A percentile compares a stretch with the other conserved stretches of the same genome.
Conservation (phyloP, 106 monocot species). For the Agapanthus africanus region DNA sequence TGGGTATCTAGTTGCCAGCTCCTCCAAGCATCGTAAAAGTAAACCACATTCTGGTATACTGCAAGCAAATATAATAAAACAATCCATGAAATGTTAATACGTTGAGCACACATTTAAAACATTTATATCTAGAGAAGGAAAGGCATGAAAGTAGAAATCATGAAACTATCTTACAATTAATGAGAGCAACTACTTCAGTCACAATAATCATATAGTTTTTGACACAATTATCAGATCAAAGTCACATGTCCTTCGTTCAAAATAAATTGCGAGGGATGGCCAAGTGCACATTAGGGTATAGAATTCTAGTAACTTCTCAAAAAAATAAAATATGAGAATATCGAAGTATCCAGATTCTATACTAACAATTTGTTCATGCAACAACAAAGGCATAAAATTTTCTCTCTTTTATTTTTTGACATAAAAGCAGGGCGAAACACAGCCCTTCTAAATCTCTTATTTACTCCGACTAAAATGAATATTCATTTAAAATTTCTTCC, state of each 20-base stretch:
- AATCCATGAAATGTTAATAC: not conserved
- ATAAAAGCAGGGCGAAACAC: too few relatives aligned
- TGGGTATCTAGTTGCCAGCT: constrained; percentile 77
- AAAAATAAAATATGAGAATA: too few relatives aligned
- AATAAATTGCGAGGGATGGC: not conserved
- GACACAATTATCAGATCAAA: not conserved
- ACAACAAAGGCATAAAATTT: not conserved
- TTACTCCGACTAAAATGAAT: too few relatives aligned
- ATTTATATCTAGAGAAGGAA: not conserved
- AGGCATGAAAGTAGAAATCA: not conserved
- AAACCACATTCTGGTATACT: constrained; percentile 78
- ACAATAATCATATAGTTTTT: not conserved
- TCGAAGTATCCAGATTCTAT: too few relatives aligned
- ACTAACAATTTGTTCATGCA: not conserved
- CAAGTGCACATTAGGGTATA: too few relatives aligned
- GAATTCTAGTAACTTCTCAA: not conserved
- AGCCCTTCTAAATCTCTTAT: too few relatives aligned
- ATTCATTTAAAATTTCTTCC: too few relatives aligned
- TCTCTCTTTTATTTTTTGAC: too few relatives aligned
- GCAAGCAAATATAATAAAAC: constrained; percentile 9
- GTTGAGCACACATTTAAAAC: not conserved
- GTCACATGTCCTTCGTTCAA: not conserved
- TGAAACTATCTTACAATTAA: not conserved
- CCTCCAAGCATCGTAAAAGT: constrained; percentile 67
- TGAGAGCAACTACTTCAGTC: not conserved